Conservation (phyloP, 495 filamentous ascomycete species). For the Lasiosphaeria miniovina region DNA sequence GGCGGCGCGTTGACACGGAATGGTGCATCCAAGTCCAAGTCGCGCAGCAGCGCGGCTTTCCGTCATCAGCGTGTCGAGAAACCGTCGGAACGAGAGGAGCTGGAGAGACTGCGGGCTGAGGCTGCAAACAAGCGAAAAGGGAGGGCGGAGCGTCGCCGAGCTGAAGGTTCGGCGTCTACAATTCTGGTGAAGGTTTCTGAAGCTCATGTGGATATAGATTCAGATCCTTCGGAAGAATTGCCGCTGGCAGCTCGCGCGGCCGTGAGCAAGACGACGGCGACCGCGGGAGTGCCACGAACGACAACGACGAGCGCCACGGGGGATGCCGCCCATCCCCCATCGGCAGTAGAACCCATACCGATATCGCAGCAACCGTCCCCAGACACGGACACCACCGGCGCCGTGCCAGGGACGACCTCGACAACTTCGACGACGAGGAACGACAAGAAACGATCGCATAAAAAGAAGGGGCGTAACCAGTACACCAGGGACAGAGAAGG, state of each 20-base stretch:
- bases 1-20: constrained; percentile 51
- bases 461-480: constrained; percentile 83
- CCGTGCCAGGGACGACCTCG: background rate
- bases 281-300: constrained; percentile 16
- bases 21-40: constrained; percentile 55
- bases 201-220: constrained; percentile 46
- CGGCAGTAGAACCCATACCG: constrained; percentile 22
- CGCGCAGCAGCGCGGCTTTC: constrained; percentile 55
- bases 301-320: constrained; percentile 12
- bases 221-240: constrained; percentile 59
- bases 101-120: constrained; percentile 65
- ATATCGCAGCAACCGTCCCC: constrained; percentile 46
- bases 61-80: constrained; percentile 70
- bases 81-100: constrained; percentile 62
- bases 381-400: constrained; percentile 22
- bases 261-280: constrained; percentile 31
- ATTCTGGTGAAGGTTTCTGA: constrained; percentile 24
- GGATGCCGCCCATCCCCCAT: constrained; percentile 25
- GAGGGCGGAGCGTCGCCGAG: constrained; percentile 66
- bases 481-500: constrained; percentile 74
- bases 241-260: constrained; percentile 44
- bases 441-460: constrained; percentile 49
- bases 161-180: constrained; percentile 60
- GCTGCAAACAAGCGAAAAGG: constrained; percentile 72
- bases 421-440: constrained; percentile 13